Base-by-base conservation (phyloP, 2,329 filamentous ascomycete genomes). In the Aspergillus melleus region DNA sequence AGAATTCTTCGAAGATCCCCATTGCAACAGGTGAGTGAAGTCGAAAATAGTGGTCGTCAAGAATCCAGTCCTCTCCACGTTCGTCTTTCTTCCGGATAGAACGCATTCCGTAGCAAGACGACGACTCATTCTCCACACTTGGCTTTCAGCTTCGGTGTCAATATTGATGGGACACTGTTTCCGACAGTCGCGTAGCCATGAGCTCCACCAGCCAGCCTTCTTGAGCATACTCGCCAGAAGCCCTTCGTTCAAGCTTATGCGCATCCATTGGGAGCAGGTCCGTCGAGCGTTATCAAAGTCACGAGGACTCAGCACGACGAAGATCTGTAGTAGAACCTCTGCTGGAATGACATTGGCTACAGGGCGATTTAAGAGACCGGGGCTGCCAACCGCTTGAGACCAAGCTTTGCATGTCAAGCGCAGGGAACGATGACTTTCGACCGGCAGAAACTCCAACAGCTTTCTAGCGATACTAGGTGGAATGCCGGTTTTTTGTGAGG, bases 221-320 rank as follows among this genome's bases (percentile, higher is more conserved):
- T 77, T 80, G 49, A 88, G 68, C 83, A 88, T 87, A 2, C 66
- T 67, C 26, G 74, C 71, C 11, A 89, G 74, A 2, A 89, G 64
- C 2, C 66, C 72, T 47, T 73, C 72, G 53, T 86, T 76, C n/a
- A 89, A 70, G 53, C 85, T 84, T 22, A 80, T 81, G 42, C 80
- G 72, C 76, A 88, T 85, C 87, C 85, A 90, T 39, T 74, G 72
- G 50, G 82, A 81, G 67, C 86, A 90, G 19, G 82, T 82, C 62
- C 84, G 82, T 19, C 87, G 80, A 16, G 86, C 85, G 56, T 84
- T 79, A 66, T 90, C 83, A 69, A 88, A 89, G 64, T 83, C 80
- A 24, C 73, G 71, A 0, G 82, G 82, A 14, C 70, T 65, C 4
- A 84, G 70, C 63, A 78, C 74, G 6, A 61, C 64, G 60, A 79